Conservation (phyloP, 306 rosid genomes). For the Medicago arabica region DNA sequence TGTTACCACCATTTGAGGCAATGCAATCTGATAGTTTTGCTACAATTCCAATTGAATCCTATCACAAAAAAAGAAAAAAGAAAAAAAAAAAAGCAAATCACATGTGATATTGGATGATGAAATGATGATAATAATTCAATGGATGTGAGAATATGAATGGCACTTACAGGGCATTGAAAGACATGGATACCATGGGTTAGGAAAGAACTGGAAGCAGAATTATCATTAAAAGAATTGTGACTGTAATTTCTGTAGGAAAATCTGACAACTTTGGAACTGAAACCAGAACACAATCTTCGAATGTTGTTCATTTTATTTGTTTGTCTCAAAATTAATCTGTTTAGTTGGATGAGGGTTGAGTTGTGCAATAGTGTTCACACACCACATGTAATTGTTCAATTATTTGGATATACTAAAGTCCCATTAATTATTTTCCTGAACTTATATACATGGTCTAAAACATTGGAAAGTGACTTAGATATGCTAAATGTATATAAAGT, state of each 20-base stretch:
- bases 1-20: slow-evolving; percentile 89
- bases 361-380: slow-evolving; percentile 7
- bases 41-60: slow-evolving; percentile 96
- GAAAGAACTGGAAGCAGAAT: slow-evolving; percentile 48
- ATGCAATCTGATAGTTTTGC: slow-evolving; percentile 91
- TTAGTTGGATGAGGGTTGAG: too few species aligned
- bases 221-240: slow-evolving; percentile 8
- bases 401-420: slow-evolving; percentile 6
- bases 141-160: slow-evolving; percentile 7
- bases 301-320: slow-evolving; percentile 44
- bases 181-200: slow-evolving; percentile 86
- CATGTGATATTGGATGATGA: background rate
- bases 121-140: background rate
- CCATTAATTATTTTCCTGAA: background rate
- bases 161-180: slow-evolving; percentile 83
- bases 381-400: background rate
- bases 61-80: slow-evolving; percentile 28
- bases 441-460: slow-evolving; percentile 38
- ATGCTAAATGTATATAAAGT: background rate
- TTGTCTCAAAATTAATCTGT: background rate
- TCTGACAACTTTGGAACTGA: slow-evolving; percentile 51
- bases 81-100: slow-evolving; percentile 10
- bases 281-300: slow-evolving; percentile 50
- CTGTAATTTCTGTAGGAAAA: slow-evolving; percentile 46
- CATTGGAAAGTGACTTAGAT: background rate